phyloP scores from a whole-genome alignment of 225 moss, liverwort and hornwort species.

The Rhytidiadelphus loreus region DNA sequence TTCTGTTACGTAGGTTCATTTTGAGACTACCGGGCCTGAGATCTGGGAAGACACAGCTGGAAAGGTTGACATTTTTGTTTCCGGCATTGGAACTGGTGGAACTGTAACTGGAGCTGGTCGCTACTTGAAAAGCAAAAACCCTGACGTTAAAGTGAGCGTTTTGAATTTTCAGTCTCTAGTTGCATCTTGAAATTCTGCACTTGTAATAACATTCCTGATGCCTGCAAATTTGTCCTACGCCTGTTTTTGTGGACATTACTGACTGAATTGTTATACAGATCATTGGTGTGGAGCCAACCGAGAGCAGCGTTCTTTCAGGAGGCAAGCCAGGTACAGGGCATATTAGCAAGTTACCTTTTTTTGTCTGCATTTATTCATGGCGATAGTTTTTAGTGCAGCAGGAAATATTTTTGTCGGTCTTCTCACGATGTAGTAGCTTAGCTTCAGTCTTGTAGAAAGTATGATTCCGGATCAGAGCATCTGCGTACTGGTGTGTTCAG shows the following conservation, averaged over 20 bases:
- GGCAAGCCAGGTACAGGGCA: slow-evolving; percentile 80
- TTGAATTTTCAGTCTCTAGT: not conserved
- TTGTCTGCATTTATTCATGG: not conserved
- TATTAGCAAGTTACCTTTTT: not conserved
- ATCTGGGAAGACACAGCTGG: slow-evolving; percentile 98
- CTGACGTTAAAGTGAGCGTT: slow-evolving; percentile 53
- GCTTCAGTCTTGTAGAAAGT: not conserved
- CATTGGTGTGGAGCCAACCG: slow-evolving; percentile 93
- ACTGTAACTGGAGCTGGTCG: slow-evolving; percentile 94
- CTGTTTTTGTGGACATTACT: not conserved
- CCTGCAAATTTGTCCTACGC: not conserved
- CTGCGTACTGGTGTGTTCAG: not conserved
- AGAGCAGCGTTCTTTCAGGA: slow-evolving; percentile 89
- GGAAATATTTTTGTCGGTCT: not conserved
- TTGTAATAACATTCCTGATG: not conserved
- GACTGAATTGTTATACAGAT: slow-evolving; percentile 29
- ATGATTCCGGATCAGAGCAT: not conserved
- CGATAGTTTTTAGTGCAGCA: not conserved
- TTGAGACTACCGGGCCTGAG: slow-evolving; percentile 97
- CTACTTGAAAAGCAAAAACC: slow-evolving; percentile 83
- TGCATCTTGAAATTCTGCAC: not conserved
- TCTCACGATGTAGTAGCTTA: not conserved
- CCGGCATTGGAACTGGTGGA: slow-evolving; percentile 98
- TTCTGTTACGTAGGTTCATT: slow-evolving; percentile 59
- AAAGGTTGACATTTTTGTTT: slow-evolving; percentile 71